A percentile compares a stretch with the other conserved stretches of the same genome.
phyloP scores from a whole-genome alignment of 1,284 basidiomycete genomes.

The Hypsizygus ulmarius region DNA sequence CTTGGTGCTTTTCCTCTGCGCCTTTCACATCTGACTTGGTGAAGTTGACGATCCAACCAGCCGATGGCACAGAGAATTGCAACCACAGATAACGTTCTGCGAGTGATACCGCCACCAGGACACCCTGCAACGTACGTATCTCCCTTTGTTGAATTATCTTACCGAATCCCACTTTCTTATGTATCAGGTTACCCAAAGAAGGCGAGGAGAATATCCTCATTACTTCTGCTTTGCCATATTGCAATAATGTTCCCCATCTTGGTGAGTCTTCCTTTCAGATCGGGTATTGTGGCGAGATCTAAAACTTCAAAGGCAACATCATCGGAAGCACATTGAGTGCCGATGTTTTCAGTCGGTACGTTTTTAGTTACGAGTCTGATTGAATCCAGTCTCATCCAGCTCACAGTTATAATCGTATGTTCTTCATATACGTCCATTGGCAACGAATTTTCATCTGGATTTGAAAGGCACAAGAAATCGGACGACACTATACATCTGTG shows the following conservation, averaged over 20 bases:
- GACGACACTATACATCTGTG: conserved; percentile 85
- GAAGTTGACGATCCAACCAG: background rate
- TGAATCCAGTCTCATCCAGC: conserved; percentile 7
- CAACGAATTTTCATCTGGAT: conserved; percentile 4
- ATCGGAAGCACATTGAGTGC: conserved; percentile 96
- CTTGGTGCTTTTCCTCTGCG: no score
- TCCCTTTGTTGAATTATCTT: conserved; percentile 11
- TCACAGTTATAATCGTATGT: conserved; percentile 67
- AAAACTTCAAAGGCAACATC: conserved; percentile 74
- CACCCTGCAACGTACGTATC: conserved; percentile 43
- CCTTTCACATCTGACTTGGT: background rate
- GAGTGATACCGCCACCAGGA: conserved; percentile 51
- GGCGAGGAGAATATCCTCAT: conserved; percentile 89
- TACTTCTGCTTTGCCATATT: conserved; percentile 96
- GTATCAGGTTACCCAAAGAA: conserved; percentile 72
- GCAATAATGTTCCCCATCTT: conserved; percentile 99
- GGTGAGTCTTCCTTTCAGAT: conserved; percentile 43
- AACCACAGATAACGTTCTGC: conserved; percentile 58
- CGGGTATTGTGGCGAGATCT: conserved; percentile 1
- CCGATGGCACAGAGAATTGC: conserved; percentile 67
- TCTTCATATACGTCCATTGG: background rate
- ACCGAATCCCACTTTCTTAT: conserved; percentile 18
- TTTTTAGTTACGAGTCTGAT: conserved; percentile 25
- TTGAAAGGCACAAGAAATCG: conserved; percentile 69
- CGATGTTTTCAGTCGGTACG: conserved; percentile 90